Conservation (phyloP, 768 basidiomycete genomes). For the Trametes cingulata region DNA sequence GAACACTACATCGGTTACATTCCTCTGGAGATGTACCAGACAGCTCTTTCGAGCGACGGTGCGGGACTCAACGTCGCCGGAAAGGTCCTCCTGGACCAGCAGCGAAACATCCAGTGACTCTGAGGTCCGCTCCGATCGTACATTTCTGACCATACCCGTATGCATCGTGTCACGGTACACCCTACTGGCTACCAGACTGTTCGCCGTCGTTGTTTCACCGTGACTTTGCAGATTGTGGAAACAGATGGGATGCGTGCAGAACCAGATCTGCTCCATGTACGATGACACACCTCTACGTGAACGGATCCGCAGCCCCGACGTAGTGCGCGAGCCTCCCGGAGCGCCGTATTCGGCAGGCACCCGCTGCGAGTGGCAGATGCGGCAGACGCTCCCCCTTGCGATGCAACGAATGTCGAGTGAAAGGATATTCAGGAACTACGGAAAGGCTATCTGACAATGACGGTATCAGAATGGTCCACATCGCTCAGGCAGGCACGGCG, state of each 20-base stretch:
- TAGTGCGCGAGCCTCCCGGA: no score
- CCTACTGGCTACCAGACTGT: neutral
- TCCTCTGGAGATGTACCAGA: slow-evolving; percentile 46
- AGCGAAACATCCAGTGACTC: neutral
- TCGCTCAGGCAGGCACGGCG: neutral
- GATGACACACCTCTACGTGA: neutral
- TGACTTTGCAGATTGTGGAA: neutral
- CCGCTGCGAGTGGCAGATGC: no score
- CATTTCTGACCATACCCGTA: neutral
- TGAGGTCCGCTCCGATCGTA: neutral
- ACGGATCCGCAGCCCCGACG: neutral
- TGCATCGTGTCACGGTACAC: neutral
- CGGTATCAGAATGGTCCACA: neutral
- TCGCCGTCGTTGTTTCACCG: neutral
- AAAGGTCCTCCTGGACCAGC: slow-evolving; percentile 23
- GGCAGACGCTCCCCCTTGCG: no score
- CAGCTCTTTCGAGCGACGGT: slow-evolving; percentile 19
- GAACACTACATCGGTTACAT: slow-evolving; percentile 55
- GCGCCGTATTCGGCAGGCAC: neutral
- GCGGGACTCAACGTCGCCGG: slow-evolving; percentile 16
- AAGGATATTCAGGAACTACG: slow-evolving; percentile 8
- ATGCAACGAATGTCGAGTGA: neutral
- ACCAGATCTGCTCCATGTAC: no score
- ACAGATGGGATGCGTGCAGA: neutral
- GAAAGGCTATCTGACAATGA: slow-evolving; percentile 3